phyloP scores from a whole-genome alignment of 305 asterid genomes.

The Solanum hybrid region DNA sequence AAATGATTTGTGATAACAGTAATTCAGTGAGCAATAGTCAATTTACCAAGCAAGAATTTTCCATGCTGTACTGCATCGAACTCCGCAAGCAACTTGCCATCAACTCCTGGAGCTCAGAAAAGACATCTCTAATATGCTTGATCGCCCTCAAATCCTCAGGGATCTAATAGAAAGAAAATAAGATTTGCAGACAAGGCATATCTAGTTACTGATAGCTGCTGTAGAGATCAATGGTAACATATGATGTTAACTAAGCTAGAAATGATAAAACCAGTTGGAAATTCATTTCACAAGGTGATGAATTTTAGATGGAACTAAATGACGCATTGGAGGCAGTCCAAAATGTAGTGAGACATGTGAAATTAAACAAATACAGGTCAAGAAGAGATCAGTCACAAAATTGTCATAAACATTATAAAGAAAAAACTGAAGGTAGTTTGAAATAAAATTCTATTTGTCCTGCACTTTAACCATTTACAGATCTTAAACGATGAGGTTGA shows the following conservation, averaged over 20 bases:
- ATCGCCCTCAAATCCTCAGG: conserved; percentile 68
- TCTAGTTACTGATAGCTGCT: background rate
- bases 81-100: conserved; percentile 28
- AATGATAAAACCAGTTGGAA: background rate
- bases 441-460: background rate
- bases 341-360: background rate
- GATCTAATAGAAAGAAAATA: conserved; percentile 37
- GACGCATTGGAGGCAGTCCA: background rate
- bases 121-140: conserved; percentile 46
- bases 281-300: background rate
- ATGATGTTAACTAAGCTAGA: background rate
- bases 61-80: conserved; percentile 29
- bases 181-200: background rate
- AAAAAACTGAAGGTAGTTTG: background rate
- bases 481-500: background rate
- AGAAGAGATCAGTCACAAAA: background rate
- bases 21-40: conserved; percentile 10
- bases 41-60: conserved; percentile 52
- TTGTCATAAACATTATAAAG: background rate
- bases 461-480: background rate
- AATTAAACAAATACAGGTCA: background rate
- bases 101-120: conserved; percentile 42
- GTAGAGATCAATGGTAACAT: background rate
- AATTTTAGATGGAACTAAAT: background rate
- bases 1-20: background rate